A percentile compares a stretch with the other conserved stretches of the same genome.
Conservation (phyloP, 306 rosid genomes). For the Hippophae gyantsensis region DNA sequence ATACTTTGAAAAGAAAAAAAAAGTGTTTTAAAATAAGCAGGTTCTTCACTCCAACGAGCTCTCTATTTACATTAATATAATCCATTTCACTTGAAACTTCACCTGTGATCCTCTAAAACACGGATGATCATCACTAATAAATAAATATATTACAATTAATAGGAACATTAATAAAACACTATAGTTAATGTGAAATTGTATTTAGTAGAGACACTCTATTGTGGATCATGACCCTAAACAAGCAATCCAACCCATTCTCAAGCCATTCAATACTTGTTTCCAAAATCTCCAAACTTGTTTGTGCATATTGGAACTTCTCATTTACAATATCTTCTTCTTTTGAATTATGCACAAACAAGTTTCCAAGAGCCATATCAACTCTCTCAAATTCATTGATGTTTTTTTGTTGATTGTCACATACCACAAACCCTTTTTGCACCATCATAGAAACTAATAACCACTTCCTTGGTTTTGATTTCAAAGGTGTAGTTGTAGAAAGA, state of each 20-base stretch:
- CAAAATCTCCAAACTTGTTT: constrained; percentile 36
- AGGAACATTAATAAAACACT: no score
- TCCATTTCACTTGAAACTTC: no score
- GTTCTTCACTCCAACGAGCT: no score
- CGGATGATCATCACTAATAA: neutral
- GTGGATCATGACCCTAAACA: constrained; percentile 60
- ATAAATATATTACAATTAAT: no score
- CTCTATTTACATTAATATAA: no score
- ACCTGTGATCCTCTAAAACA: constrained; percentile 17
- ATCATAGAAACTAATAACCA: constrained; percentile 57
- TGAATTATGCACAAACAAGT: constrained; percentile 19
- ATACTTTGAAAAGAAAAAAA: no score
- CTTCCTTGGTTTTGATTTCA: constrained; percentile 41
- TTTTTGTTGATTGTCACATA: constrained; percentile 15
- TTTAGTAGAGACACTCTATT: constrained; percentile 57
- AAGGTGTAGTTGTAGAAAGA: constrained; percentile 33
- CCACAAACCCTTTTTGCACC: constrained; percentile 31
- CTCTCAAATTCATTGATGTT: constrained; percentile 42
- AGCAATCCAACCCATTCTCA: constrained; percentile 46
- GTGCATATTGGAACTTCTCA: constrained; percentile 37
- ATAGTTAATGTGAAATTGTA: constrained; percentile 31
- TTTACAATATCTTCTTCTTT: constrained; percentile 20
- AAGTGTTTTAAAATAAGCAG: no score
- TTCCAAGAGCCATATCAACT: constrained; percentile 41
- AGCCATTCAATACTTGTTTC: constrained; percentile 35